Base-by-base conservation (phyloP, 352 stramenopile genomes). In the Pythium phragmitis region DNA sequence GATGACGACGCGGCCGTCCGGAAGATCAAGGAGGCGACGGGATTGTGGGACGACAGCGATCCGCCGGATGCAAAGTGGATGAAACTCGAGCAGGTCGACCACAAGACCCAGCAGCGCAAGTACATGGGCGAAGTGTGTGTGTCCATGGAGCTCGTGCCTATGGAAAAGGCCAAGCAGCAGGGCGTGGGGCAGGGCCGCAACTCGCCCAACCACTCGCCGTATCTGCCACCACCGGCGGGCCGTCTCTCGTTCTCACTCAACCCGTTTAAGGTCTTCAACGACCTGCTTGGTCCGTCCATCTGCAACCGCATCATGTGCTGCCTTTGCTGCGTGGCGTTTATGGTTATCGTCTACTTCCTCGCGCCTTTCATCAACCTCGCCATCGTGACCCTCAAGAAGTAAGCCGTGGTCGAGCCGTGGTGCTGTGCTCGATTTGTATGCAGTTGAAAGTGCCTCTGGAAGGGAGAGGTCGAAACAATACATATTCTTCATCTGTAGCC, bases 161-260 rank as follows among this genome's bases (percentile, higher is more conserved):
- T 80, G 6, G 92, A 97, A 41, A 85, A 87, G 23, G 89, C 92
- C 0, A 87, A 92, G 60, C 76, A 85, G 41, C 78, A 91, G 45
- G 69, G 76, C 0, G 87, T 93, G 30, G 94, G 93, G 57, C 72
- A 78, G n/a, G 94, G 92, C 36, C 85, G 93, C 11, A 86, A 74
- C 33, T 81, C 94, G 21, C 94, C 94, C 8, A 98, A 98, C 77
- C 93, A 92, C 62, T 95, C 95, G 57, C 94, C 94, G 33, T 97
- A 97, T 68, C 75, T 97, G 34, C 93, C 93, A 13, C 89, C 89
- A 11, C 92, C 93, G 11, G 85, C 85, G 26, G 94, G 93, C 9
- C 82, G 94, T 9, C 72, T 98, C 2, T 95, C 95, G 63, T 96
- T 96, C 71, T 94, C 80, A 14, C 77, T 96, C 59, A 97, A 98